phyloP scores from a whole-genome alignment of 495 filamentous ascomycete genomes.

The Gamarada debralockiae region DNA sequence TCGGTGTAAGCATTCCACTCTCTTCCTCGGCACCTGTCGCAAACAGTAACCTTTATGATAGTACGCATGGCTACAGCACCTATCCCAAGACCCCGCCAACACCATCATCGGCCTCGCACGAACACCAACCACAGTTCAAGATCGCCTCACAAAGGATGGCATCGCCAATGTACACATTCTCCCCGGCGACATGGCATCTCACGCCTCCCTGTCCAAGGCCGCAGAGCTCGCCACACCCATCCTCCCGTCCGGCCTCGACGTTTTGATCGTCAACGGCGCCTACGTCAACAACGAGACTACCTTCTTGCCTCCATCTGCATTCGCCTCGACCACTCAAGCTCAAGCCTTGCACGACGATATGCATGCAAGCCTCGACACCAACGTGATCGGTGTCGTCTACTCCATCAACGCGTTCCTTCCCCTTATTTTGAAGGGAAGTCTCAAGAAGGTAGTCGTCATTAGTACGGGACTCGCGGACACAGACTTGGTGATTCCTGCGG shows the following conservation, averaged over 20 bases:
- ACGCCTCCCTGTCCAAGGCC: slow-evolving; percentile 29
- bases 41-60: slow-evolving; percentile 14
- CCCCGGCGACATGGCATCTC: slow-evolving; percentile 35
- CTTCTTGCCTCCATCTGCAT: slow-evolving; percentile 1
- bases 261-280: slow-evolving; percentile 43
- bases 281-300: slow-evolving; percentile 6
- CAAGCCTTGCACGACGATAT: background rate
- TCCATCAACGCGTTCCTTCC: slow-evolving; percentile 43
- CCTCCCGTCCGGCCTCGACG: slow-evolving; percentile 34
- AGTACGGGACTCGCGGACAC: slow-evolving; percentile 38
- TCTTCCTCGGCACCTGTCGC: background rate
- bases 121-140: slow-evolving; percentile 20
- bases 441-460: slow-evolving; percentile 46
- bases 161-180: slow-evolving; percentile 31
- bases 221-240: slow-evolving; percentile 21
- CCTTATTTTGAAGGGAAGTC: slow-evolving; percentile 35
- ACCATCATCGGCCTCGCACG: slow-evolving; percentile 27
- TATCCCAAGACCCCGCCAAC: slow-evolving; percentile 17
- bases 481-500: slow-evolving; percentile 12
- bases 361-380: slow-evolving; percentile 28
- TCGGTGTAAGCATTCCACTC: slow-evolving; percentile 30
- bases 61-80: slow-evolving; percentile 32
- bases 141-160: slow-evolving; percentile 22
- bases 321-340: no score
- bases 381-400: slow-evolving; percentile 42